phyloP scores from a whole-genome alignment of 768 basidiomycete genomes.

The Suillus variegatus region DNA sequence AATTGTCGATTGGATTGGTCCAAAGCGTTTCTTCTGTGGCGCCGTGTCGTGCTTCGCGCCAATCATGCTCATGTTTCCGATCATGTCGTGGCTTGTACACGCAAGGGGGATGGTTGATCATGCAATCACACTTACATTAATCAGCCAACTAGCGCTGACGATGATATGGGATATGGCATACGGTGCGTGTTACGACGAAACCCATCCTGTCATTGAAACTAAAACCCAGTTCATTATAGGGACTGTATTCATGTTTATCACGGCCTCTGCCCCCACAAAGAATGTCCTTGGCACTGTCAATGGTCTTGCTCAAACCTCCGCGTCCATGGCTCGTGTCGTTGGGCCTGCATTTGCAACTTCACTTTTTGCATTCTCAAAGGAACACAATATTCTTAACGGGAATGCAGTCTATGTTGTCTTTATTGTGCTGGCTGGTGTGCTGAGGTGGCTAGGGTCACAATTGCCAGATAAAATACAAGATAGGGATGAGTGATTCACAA shows the following conservation, averaged over 20 bases:
- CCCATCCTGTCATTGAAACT: neutral
- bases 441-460: slow-evolving; percentile 37
- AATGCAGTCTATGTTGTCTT: slow-evolving; percentile 49
- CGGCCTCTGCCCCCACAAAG: slow-evolving; percentile 53
- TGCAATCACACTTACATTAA: slow-evolving; percentile 48
- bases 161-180: slow-evolving; percentile 55
- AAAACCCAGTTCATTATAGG: slow-evolving; percentile 36
- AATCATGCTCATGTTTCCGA: slow-evolving; percentile 24
- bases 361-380: slow-evolving; percentile 50
- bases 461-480: slow-evolving; percentile 46
- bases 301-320: slow-evolving; percentile 50
- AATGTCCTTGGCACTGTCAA: slow-evolving; percentile 63
- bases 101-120: slow-evolving; percentile 47
- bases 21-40: slow-evolving; percentile 23
- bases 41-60: slow-evolving; percentile 21
- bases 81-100: slow-evolving; percentile 20
- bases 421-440: slow-evolving; percentile 34
- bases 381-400: slow-evolving; percentile 45
- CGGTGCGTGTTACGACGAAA: slow-evolving; percentile 40
- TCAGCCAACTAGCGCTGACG: slow-evolving; percentile 46
- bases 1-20: slow-evolving; percentile 24
- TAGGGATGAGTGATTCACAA: slow-evolving; percentile 22
- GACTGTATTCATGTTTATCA: slow-evolving; percentile 65
- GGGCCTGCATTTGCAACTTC: slow-evolving; percentile 53
- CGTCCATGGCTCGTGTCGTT: slow-evolving; percentile 45